Percentiles rank a stretch among this genome's conserved stretches.
phyloP scores from a whole-genome alignment of 179 eudicot genomes.

The Pouteria campechiana region DNA sequence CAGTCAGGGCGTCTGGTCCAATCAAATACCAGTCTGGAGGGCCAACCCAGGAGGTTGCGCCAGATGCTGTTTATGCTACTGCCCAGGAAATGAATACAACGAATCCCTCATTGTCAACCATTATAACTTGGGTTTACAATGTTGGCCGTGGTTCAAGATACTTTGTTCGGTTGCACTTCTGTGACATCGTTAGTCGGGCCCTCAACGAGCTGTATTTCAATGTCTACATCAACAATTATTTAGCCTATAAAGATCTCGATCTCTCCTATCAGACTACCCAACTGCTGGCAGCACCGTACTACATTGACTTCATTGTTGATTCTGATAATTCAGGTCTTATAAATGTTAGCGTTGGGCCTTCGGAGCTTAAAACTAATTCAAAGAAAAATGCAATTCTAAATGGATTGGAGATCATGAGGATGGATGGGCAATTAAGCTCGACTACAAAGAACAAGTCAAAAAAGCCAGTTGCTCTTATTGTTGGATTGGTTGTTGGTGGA shows the following conservation, averaged over 20 bases:
- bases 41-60: conserved; percentile 28
- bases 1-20: conserved; percentile 18
- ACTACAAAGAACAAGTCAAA: conserved; percentile 7
- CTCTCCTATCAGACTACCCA: conserved; percentile 38
- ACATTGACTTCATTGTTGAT: conserved; percentile 41
- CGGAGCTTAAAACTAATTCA: conserved; percentile 36
- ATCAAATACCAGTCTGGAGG: conserved; percentile 34
- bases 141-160: conserved; percentile 29
- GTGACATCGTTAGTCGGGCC: conserved; percentile 36
- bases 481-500: conserved; percentile 39
- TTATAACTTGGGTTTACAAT: conserved; percentile 55
- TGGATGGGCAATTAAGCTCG: conserved; percentile 20
- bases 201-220: conserved; percentile 57
- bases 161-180: conserved; percentile 53
- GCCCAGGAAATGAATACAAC: conserved; percentile 61
- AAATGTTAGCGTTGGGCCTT: conserved; percentile 61
- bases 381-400: conserved; percentile 64
- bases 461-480: conserved; percentile 21
- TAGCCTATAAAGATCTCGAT: conserved; percentile 59
- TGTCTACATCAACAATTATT: conserved; percentile 47
- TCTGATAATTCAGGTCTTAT: conserved; percentile 37
- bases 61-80: conserved; percentile 50
- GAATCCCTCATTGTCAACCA: conserved; percentile 13
- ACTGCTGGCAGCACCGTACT: conserved; percentile 25
- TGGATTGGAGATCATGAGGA: conserved; percentile 78